A percentile compares a stretch with the other conserved stretches of the same genome.
Evolutionary conservation across 140 eudicot genomes (phyloP).

Genomic region (Senecio squalidus): DNA sequence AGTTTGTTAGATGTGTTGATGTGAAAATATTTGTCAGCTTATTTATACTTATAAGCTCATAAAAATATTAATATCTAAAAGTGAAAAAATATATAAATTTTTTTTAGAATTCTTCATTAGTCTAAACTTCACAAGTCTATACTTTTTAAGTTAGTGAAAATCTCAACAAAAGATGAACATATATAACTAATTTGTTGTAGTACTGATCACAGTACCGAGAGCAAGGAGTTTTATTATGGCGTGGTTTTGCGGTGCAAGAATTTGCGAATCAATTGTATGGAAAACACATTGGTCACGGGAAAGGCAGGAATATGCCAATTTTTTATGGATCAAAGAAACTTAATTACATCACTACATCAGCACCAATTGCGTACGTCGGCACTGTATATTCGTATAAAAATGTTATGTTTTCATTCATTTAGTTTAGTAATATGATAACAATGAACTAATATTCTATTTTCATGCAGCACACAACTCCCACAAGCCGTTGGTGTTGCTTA

Average conservation of each 20-base stretch:
- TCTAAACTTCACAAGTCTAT: no score
- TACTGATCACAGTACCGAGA: conserved; percentile 67
- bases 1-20: background rate
- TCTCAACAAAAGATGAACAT: no score
- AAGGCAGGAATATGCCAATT: conserved; percentile 90
- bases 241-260: conserved; percentile 75
- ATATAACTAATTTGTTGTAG: no score
- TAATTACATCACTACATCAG: conserved; percentile 67
- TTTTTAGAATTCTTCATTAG: no score
- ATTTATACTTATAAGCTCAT: no score
- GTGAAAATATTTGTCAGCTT: no score
- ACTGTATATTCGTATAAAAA: conserved; percentile 2
- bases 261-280: conserved; percentile 73
- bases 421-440: background rate
- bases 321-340: conserved; percentile 79
- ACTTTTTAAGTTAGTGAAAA: no score
- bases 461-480: conserved; percentile 66
- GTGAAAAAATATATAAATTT: no score
- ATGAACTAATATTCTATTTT: background rate
- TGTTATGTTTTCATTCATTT: background rate
- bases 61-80: no score
- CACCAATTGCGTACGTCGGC: conserved; percentile 68
- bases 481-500: conserved; percentile 97
- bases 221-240: conserved; percentile 81
- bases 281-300: conserved; percentile 60